Percentiles rank a stretch among this genome's conserved stretches.
phyloP scores from a whole-genome alignment of 768 basidiomycete species.

The Calocera viscosa region DNA sequence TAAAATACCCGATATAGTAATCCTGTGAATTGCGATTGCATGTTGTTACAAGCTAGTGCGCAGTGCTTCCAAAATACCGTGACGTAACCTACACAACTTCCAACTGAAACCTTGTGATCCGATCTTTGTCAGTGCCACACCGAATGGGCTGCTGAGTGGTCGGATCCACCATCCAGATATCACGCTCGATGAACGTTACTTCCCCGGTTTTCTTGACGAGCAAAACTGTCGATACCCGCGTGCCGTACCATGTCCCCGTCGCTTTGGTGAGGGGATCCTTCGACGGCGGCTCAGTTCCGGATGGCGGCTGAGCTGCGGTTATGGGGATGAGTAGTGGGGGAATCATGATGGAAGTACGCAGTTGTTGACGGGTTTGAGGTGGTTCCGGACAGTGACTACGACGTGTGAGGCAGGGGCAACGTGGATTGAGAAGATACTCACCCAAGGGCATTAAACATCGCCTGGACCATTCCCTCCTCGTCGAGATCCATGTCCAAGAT shows the following conservation, averaged over 20 bases:
- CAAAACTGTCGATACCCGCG: slow-evolving; percentile 60
- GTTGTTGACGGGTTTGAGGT: slow-evolving; percentile 3
- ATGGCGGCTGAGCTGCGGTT: background rate
- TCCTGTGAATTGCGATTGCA: too few relatives aligned
- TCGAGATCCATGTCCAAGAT: slow-evolving; percentile 33
- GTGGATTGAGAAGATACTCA: slow-evolving; percentile 32
- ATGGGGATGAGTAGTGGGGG: background rate
- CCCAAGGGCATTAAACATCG: slow-evolving; percentile 56
- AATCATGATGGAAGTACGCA: slow-evolving; percentile 1
- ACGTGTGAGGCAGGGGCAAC: background rate
- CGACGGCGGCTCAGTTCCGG: background rate
- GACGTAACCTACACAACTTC: background rate
- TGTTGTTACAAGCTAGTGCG: background rate
- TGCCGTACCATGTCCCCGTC: slow-evolving; percentile 39
- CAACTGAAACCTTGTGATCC: background rate
- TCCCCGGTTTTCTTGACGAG: slow-evolving; percentile 48
- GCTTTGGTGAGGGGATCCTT: background rate
- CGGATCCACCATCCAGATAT: slow-evolving; percentile 42
- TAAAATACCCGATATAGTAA: too few relatives aligned
- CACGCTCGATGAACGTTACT: slow-evolving; percentile 58
- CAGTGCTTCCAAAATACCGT: background rate
- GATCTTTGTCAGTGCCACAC: background rate
- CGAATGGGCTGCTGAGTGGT: slow-evolving; percentile 27
- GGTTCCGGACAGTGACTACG: background rate
- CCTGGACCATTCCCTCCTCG: slow-evolving; percentile 44